phyloP scores from a whole-genome alignment of 1,139 yeast species.

The Magnusiomyces ingens region DNA sequence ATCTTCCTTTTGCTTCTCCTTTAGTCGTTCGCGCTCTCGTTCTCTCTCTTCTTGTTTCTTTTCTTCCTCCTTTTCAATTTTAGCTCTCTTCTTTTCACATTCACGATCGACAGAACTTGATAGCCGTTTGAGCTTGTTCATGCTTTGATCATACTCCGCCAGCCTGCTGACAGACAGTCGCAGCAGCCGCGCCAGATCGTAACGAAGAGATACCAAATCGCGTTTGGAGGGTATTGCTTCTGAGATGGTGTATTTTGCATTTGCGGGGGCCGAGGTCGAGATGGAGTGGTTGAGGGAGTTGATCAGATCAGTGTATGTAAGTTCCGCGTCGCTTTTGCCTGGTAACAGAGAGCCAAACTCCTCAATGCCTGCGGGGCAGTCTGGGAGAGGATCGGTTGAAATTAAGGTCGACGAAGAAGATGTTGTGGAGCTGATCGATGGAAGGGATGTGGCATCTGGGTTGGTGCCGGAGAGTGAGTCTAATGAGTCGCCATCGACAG shows the following conservation, averaged over 20 bases:
- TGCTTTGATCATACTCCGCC: conserved; percentile 11
- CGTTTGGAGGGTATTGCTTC: conserved; percentile 13
- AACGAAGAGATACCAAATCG: conserved; percentile 9
- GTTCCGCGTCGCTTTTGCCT: conserved; percentile 11
- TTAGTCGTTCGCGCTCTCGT: neutral
- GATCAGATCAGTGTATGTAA: conserved; percentile 13
- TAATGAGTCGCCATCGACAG: neutral
- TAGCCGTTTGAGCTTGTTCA: conserved; percentile 11
- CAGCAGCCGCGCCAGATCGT: conserved; percentile 11
- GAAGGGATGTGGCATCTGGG: neutral
- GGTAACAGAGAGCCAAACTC: conserved; percentile 9
- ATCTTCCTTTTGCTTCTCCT: neutral
- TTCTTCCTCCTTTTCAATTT: neutral
- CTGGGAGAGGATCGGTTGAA: neutral
- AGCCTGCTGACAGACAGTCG: conserved; percentile 1
- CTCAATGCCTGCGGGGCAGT: neutral
- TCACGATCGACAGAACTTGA: conserved; percentile 13
- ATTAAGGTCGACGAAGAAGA: neutral
- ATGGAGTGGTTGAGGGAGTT: conserved; percentile 9
- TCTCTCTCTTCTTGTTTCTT: neutral
- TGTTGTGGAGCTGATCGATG: neutral
- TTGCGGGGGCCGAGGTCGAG: neutral
- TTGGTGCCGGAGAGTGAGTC: neutral
- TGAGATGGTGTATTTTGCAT: conserved; percentile 3
- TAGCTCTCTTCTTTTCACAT: conserved; percentile 8